Evolutionary conservation across 2,329 filamentous ascomycete genomes (phyloP).

Genomic region (Exserohilum turcica): DNA sequence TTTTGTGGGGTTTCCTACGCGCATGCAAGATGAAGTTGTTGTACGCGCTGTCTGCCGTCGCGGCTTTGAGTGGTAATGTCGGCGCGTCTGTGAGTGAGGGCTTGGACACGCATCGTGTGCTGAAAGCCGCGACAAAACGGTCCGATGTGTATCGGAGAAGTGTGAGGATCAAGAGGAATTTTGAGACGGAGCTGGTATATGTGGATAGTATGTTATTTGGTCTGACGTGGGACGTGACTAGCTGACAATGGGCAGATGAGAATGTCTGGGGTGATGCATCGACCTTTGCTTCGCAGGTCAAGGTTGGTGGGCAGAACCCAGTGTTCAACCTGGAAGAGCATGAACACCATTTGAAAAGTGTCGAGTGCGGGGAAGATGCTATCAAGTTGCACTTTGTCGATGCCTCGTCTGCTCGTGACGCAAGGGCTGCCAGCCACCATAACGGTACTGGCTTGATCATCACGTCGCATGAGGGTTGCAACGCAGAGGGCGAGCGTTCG

Average conservation of each 20-base stretch:
- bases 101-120: constrained; percentile 23
- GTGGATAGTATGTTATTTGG: constrained; percentile 35
- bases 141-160: constrained; percentile 33
- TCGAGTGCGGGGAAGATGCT: constrained; percentile 32
- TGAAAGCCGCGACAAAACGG: constrained; percentile 41
- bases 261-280: constrained; percentile 29
- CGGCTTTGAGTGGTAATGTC: not conserved
- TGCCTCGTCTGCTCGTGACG: constrained; percentile 29
- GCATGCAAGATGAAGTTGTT: constrained; percentile 20
- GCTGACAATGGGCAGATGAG: constrained; percentile 24
- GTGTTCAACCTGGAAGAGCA: constrained; percentile 46
- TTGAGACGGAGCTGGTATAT: constrained; percentile 39
- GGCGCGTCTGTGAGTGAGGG: constrained; percentile 15
- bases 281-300: constrained; percentile 45
- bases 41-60: constrained; percentile 21
- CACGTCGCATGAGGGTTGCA: constrained; percentile 46
- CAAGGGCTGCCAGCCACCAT: constrained; percentile 30
- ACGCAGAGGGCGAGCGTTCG: constrained; percentile 43
- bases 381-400: constrained; percentile 42
- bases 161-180: constrained; percentile 33
- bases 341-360: constrained; percentile 40
- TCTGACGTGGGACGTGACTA: not conserved
- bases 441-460: constrained; percentile 39
- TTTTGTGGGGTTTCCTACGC: not conserved
- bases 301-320: constrained; percentile 38